A percentile compares a stretch with the other conserved stretches of the same genome.
These are phyloP conservation scores for Chytridiales sp. DNA, from an alignment of 371 early-diverging fungal species.

Conservation along the genomic window DNA sequence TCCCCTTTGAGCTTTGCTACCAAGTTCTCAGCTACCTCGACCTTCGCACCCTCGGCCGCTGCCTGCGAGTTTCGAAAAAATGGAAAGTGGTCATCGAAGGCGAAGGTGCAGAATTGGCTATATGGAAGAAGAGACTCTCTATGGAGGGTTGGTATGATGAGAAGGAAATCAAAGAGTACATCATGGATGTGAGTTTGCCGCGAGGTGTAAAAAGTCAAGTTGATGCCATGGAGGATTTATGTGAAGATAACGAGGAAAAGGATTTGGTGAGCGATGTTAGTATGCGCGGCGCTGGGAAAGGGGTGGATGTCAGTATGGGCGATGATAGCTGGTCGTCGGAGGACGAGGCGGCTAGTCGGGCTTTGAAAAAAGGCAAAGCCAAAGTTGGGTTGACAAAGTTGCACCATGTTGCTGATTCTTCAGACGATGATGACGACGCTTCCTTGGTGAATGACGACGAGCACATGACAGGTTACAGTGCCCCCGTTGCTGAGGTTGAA, in stretches of 20 bases:
- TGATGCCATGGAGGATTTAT: background rate
- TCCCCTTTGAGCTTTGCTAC: constrained; percentile 75
- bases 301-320: background rate
- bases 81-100: constrained; percentile 79
- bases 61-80: constrained; percentile 66
- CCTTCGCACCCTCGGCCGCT: constrained; percentile 69
- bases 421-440: too few species aligned
- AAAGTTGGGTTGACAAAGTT: too few species aligned
- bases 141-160: constrained; percentile 49
- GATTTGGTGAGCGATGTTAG: too few species aligned
- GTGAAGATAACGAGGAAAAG: too few species aligned
- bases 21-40: constrained; percentile 81
- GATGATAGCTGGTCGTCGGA: background rate
- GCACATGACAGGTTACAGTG: too few species aligned
- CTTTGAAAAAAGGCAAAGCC: background rate
- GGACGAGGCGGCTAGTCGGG: background rate
- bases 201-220: background rate
- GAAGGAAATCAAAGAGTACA: constrained; percentile 41
- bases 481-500: too few species aligned
- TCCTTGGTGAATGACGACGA: too few species aligned
- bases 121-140: constrained; percentile 52
- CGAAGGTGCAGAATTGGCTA: constrained; percentile 54
- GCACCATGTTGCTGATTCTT: too few species aligned
- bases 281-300: too few species aligned
- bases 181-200: background rate